These are phyloP conservation scores for Podosphaera aphanis DNA, from an alignment of 2,329 filamentous ascomycete species.

Conservation along the genomic window DNA sequence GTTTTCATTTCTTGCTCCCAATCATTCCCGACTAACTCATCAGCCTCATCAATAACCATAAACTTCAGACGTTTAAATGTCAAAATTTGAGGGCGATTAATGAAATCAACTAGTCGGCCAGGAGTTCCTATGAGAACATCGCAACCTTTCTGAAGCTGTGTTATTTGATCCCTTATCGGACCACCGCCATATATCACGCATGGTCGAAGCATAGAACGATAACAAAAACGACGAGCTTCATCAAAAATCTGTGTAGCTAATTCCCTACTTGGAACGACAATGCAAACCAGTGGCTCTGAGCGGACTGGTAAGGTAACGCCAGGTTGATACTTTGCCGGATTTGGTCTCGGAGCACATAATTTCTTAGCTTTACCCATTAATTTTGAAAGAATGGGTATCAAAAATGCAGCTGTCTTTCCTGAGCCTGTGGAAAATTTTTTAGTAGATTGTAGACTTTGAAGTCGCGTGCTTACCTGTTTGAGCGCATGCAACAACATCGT, in stretches of 20 bases:
- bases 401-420: conserved; percentile 83
- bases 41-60: conserved; percentile 76
- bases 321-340: conserved; percentile 30
- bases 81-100: conserved; percentile 43
- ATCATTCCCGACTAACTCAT: conserved; percentile 64
- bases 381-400: conserved; percentile 71
- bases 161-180: conserved; percentile 42
- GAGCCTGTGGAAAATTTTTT: conserved; percentile 36
- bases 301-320: conserved; percentile 26
- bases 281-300: conserved; percentile 70
- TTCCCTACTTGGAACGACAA: conserved; percentile 74
- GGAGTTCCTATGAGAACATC: conserved; percentile 77
- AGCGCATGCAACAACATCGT: conserved; percentile 71
- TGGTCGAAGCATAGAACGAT: conserved; percentile 81
- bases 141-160: conserved; percentile 59
- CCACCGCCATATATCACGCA: conserved; percentile 75
- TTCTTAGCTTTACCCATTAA: conserved; percentile 93
- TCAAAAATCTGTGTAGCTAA: conserved; percentile 88
- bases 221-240: conserved; percentile 77
- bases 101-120: conserved; percentile 67
- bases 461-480: conserved; percentile 50
- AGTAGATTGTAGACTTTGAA: background rate
- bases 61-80: conserved; percentile 57
- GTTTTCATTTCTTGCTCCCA: conserved; percentile 56
- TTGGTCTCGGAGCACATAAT: conserved; percentile 55